These are phyloP conservation scores for Citrus maxima DNA, from an alignment of 345 rosid species.

Conservation along the genomic window DNA sequence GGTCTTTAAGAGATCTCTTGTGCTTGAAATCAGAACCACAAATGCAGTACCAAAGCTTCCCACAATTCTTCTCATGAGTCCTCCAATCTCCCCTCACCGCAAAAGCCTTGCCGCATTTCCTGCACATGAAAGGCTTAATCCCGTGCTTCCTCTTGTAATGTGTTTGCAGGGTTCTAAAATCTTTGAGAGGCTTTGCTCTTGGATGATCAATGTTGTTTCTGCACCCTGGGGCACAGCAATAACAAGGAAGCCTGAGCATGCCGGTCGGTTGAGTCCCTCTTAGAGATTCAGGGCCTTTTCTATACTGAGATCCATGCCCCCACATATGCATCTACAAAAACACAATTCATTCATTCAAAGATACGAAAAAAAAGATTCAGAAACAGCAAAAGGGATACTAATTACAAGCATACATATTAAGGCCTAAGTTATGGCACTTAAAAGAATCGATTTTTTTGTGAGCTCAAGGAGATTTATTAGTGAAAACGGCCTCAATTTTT, in stretches of 20 bases:
- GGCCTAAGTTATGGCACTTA: not conserved
- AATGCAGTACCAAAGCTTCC: constrained; percentile 60
- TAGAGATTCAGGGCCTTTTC: constrained; percentile 61
- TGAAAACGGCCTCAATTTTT: not conserved
- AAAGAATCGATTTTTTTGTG: not conserved
- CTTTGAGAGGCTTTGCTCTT: constrained; percentile 65
- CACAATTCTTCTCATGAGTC: constrained; percentile 73
- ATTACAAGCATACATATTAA: not conserved
- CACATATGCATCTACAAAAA: constrained; percentile 56
- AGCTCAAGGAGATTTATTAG: not conserved
- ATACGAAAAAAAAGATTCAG: not conserved
- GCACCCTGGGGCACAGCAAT: constrained; percentile 65
- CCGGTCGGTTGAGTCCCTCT: constrained; percentile 70
- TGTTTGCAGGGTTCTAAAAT: constrained; percentile 68
- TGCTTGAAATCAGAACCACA: constrained; percentile 70
- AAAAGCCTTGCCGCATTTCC: constrained; percentile 69
- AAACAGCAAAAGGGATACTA: constrained; percentile 5
- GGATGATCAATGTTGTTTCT: constrained; percentile 72
- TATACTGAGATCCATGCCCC: constrained; percentile 65
- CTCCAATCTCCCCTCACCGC: constrained; percentile 76
- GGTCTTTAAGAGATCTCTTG: constrained; percentile 62
- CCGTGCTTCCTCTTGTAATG: constrained; percentile 78
- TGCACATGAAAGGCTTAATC: constrained; percentile 68
- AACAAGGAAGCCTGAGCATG: constrained; percentile 72
- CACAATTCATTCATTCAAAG: not conserved